These are phyloP conservation scores for Blastobotrys buckinghamii DNA, from an alignment of 1,139 yeast genomes.

Conservation along the genomic window DNA sequence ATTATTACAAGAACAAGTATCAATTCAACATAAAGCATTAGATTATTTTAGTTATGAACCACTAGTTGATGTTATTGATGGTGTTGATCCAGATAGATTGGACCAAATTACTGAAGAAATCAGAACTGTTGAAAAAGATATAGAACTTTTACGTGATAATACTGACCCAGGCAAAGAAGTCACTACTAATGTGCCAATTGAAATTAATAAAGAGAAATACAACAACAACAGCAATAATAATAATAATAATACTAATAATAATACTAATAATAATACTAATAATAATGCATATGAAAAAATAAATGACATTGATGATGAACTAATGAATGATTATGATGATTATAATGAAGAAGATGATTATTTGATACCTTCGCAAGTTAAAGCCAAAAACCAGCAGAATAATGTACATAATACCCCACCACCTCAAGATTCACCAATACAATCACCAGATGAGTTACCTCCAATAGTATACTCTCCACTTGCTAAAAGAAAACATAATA, in stretches of 20 bases:
- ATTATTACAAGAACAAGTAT: conserved; percentile 7
- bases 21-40: background rate
- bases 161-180: too few species aligned
- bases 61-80: background rate
- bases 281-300: too few species aligned
- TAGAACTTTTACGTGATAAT: background rate
- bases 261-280: too few species aligned
- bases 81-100: background rate
- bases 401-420: background rate
- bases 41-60: conserved; percentile 5
- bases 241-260: too few species aligned
- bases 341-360: background rate
- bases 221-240: background rate
- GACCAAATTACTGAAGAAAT: background rate
- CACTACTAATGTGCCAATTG: too few species aligned
- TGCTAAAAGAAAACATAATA: background rate
- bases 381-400: background rate
- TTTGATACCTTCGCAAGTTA: background rate
- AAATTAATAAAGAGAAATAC: background rate
- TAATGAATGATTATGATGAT: too few species aligned
- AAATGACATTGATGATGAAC: too few species aligned
- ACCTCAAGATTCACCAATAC: background rate
- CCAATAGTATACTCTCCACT: background rate
- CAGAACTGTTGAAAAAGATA: background rate
- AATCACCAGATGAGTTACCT: too few species aligned